Evolutionary conservation across 106 monocot species (phyloP).

Genomic region (Narthecium ossifragum): DNA sequence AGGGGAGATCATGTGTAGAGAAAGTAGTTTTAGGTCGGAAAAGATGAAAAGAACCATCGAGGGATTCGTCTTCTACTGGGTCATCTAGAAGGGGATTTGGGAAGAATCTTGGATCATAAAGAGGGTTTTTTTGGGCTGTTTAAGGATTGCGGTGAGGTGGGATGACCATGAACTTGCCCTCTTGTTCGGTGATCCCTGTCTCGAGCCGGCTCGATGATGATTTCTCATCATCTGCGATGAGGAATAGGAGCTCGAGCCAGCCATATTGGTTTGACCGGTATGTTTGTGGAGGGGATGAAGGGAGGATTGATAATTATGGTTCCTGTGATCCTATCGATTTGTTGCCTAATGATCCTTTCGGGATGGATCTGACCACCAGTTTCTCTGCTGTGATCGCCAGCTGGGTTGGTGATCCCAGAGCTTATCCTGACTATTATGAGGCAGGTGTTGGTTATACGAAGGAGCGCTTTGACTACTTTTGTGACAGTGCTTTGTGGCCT

Average conservation of each 20-base stretch:
- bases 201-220: not conserved
- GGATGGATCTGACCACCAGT: conserved; percentile 36
- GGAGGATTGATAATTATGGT: not conserved
- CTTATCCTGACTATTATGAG: not conserved
- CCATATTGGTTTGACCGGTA: not conserved
- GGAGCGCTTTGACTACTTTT: not conserved
- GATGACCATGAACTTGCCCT: not conserved
- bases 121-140: not conserved
- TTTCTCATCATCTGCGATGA: not conserved
- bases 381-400: conserved; percentile 34
- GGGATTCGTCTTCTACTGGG: not conserved
- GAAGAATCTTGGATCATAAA: not conserved
- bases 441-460: not conserved
- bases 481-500: conserved; percentile 3
- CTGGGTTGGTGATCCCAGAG: conserved; percentile 27
- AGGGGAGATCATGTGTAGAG: not conserved
- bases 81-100: not conserved
- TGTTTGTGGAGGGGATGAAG: not conserved
- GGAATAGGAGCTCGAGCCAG: not conserved
- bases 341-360: conserved; percentile 64
- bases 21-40: not conserved
- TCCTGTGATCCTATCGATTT: conserved; percentile 25
- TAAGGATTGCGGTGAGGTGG: not conserved
- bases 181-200: not conserved
- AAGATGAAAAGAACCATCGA: not conserved